phyloP scores from a whole-genome alignment of 2,329 filamentous ascomycete genomes.

The Paracorniculantispora psalliotae region DNA sequence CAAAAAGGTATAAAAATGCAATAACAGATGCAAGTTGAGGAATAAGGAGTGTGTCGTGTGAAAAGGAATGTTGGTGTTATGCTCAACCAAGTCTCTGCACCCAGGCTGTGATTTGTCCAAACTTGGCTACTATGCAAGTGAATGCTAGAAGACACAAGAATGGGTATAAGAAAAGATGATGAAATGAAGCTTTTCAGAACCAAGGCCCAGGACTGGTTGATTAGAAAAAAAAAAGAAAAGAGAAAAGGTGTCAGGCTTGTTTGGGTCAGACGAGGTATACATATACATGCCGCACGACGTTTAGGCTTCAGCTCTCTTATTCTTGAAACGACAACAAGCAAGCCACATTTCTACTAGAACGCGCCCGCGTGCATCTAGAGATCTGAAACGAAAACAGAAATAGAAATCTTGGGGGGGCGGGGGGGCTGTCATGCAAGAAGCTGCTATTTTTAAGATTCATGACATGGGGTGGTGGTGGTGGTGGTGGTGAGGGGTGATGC shows the following conservation, averaged over 20 bases:
- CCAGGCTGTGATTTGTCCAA: background rate
- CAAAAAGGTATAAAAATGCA: background rate
- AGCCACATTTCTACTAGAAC: background rate
- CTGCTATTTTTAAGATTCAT: background rate
- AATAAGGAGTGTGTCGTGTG: background rate
- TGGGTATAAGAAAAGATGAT: background rate
- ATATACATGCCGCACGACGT: background rate
- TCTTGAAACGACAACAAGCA: background rate
- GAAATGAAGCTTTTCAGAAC: background rate
- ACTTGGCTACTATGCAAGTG: conserved; percentile 3
- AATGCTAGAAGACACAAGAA: conserved; percentile 13
- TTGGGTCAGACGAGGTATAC: background rate
- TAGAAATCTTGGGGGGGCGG: background rate
- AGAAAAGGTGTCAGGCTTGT: background rate
- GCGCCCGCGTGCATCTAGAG: background rate
- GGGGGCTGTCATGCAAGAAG: background rate
- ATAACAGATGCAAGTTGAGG: background rate
- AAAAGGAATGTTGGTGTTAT: background rate
- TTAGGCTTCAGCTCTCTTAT: background rate
- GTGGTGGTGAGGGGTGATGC: background rate
- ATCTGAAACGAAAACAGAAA: conserved; percentile 11
- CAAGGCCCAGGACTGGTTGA: conserved; percentile 9
- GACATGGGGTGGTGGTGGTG: background rate
- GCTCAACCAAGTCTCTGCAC: background rate
- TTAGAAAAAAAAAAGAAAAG: background rate